Evolutionary conservation across 495 filamentous ascomycete species (phyloP).

Genomic region (Annulohypoxylon bovei): DNA sequence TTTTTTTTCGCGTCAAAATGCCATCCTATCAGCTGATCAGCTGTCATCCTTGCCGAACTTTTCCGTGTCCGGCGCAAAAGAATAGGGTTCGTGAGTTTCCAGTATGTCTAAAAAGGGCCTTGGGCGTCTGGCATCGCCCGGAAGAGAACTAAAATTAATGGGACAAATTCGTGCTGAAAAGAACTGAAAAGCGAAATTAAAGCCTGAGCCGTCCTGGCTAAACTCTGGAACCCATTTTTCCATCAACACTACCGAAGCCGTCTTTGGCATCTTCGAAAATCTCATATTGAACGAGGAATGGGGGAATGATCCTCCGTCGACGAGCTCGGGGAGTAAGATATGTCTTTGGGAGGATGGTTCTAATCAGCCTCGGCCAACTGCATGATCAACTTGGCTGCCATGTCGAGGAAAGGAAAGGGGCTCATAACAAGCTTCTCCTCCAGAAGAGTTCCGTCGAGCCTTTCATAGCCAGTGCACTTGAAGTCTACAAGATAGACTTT

Average conservation of each 20-base stretch:
- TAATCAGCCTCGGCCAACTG: constrained; percentile 75
- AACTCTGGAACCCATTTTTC: not conserved
- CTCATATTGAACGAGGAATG: not conserved
- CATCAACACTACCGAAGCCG: not conserved
- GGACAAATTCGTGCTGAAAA: constrained; percentile 12
- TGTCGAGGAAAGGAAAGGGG: constrained; percentile 82
- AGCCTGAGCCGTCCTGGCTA: not conserved
- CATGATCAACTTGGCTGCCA: constrained; percentile 77
- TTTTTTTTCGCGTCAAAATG: constrained; percentile 31
- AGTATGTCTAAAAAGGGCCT: constrained; percentile 33
- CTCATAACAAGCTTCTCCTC: constrained; percentile 79
- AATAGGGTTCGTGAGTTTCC: constrained; percentile 37
- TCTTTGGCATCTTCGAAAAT: not conserved
- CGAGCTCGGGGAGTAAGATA: not conserved
- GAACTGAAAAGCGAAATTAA: constrained; percentile 1
- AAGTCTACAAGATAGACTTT: constrained; percentile 97
- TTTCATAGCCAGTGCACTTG: constrained; percentile 98
- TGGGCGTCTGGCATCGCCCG: not conserved
- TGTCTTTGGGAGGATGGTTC: constrained; percentile 16
- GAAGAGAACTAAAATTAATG: constrained; percentile 16
- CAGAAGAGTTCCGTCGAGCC: constrained; percentile 63
- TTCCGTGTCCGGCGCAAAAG: constrained; percentile 25
- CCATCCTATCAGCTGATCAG: constrained; percentile 20
- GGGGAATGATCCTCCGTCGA: not conserved
- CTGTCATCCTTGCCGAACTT: constrained; percentile 8